Evolutionary conservation across 208 protist genomes (phyloP), one percentile per base, ranked within the genome.

Genomic region (Crithidia sp.): DNA sequence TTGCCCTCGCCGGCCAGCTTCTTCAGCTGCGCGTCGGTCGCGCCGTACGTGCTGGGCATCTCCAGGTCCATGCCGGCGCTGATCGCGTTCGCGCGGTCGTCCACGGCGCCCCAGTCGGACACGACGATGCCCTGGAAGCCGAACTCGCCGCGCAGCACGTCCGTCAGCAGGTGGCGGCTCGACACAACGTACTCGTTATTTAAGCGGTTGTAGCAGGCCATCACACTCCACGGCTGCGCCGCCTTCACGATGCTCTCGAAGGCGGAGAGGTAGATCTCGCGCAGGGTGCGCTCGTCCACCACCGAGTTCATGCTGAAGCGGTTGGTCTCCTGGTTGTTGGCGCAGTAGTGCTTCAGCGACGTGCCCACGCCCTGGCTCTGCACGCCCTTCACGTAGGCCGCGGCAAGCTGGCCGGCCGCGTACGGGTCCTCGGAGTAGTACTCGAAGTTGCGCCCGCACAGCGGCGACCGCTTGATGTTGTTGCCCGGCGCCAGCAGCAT

Each of bases 381-480:
- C 12, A 81, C 66, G 60, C 76, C 85, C 41, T 77, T 39, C 16
- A 87, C 60, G 36, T 56, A 57, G 17, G 65, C 59, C 2, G 49
- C 43, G 14, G 59, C 73, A 2, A 86, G 39, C 49, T 59, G 49
- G n/a, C 40, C 60, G 6, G 60, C 62, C 7, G 85, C 52, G 45
- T 55, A 66, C 10, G 84, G 81, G 54, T 86, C 81, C 65, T 88
- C 83, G 19, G 71, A 86, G 52, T 71, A 77, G 73, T 83, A 84
- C 76, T 89, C 84, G 60, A 81, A 86, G 64, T 86, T 86, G 45
- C 84, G 70, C 2, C 83, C 83, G 62, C 77, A 73, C n/a, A 62
- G 65, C 52, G 83, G 83, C 16, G 59, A 61, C 53, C 70, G 74
- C 63, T 77, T 77, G 63, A 67, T 70, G 71, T 71, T 71, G 59